These are phyloP conservation scores for Gamarada debralockiae DNA, from an alignment of 495 filamentous ascomycete genomes.

Conservation along the genomic window DNA sequence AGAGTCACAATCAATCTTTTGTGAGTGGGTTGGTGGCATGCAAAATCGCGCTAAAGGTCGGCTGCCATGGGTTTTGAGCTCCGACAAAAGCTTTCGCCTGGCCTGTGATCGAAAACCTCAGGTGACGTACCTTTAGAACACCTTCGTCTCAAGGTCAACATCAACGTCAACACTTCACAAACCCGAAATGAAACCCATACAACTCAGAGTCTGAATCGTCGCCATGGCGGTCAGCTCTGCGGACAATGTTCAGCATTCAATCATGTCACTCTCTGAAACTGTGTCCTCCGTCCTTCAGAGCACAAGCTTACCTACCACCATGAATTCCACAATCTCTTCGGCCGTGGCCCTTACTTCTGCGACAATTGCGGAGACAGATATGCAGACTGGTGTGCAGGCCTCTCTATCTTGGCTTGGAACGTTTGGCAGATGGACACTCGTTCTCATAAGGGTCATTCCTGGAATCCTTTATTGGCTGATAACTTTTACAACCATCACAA, in stretches of 20 bases:
- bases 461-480: constrained; percentile 76
- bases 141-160: neutral
- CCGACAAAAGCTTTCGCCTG: neutral
- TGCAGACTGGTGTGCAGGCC: constrained; percentile 15
- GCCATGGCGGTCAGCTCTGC: constrained; percentile 11
- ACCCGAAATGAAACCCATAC: constrained; percentile 2
- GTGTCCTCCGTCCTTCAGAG: constrained; percentile 15
- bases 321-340: constrained; percentile 8
- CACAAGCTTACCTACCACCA: constrained; percentile 7
- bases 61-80: neutral
- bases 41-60: neutral
- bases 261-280: constrained; percentile 10
- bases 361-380: neutral
- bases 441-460: constrained; percentile 62
- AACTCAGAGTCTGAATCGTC: constrained; percentile 6
- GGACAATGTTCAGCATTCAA: constrained; percentile 6
- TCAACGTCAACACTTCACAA: neutral
- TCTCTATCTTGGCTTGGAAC: constrained; percentile 40
- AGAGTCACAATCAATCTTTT: constrained; percentile 9
- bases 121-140: too few species aligned
- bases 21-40: constrained; percentile 3
- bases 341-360: constrained; percentile 8
- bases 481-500: constrained; percentile 80
- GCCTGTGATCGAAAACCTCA: neutral
- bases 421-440: constrained; percentile 43